These are phyloP conservation scores for Cyclostephanos tholiformis DNA, from an alignment of 108 stramenopile genomes.

Conservation along the genomic window DNA sequence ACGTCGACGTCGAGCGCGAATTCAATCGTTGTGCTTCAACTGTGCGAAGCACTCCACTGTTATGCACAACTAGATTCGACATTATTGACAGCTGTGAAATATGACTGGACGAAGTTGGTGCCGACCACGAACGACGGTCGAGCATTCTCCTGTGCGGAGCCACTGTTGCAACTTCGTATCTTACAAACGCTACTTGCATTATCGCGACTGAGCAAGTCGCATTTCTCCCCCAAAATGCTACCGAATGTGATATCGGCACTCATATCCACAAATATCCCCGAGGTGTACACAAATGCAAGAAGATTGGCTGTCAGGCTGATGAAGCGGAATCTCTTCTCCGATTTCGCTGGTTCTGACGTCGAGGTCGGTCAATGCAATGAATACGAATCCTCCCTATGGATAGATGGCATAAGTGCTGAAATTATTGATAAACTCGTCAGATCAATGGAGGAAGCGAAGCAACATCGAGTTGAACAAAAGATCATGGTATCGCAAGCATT, in stretches of 20 bases:
- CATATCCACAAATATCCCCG: constrained; percentile 25
- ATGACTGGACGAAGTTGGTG: constrained; percentile 77
- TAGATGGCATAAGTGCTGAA: constrained; percentile 39
- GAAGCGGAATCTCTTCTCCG: constrained; percentile 33
- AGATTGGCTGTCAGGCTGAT: constrained; percentile 34
- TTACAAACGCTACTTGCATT: constrained; percentile 38
- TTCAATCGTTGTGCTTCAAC: constrained; percentile 25
- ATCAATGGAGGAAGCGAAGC: constrained; percentile 21
- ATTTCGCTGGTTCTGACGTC: not conserved
- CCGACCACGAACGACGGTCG: constrained; percentile 37
- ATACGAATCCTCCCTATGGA: constrained; percentile 50
- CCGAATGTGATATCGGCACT: constrained; percentile 20
- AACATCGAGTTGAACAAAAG: constrained; percentile 41
- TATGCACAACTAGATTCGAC: constrained; percentile 49
- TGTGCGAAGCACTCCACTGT: constrained; percentile 45
- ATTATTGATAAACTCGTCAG: constrained; percentile 30
- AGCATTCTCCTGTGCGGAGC: constrained; percentile 32
- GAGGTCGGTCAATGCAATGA: constrained; percentile 15
- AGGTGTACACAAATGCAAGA: constrained; percentile 39
- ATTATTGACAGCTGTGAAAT: constrained; percentile 40
- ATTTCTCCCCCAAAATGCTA: constrained; percentile 38
- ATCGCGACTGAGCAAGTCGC: constrained; percentile 9
- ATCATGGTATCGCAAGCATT: constrained; percentile 40
- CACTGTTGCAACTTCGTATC: constrained; percentile 34
- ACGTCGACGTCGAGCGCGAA: constrained; percentile 28